Base-by-base conservation (phyloP, 169 alveolate species). In the Plasmodium berghei region DNA sequence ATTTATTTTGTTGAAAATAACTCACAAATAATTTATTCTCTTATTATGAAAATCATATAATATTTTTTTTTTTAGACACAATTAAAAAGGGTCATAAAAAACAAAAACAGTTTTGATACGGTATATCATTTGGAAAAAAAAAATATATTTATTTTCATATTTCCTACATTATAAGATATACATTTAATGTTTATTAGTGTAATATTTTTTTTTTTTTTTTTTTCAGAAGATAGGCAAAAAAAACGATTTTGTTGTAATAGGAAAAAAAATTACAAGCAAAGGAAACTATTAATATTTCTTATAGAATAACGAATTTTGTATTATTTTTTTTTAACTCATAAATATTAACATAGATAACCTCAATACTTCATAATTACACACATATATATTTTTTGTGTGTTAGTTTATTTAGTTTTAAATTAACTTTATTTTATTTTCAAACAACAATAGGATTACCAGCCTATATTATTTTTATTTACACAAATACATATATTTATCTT, bases 191-290 rank as follows among this genome's bases (percentile, higher is more conserved):
- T 66, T 42, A 34, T 10, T 45, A 5, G 45, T 3, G 12, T 66
- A 10, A 14, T 14, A 8, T 34, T 67, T 26, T 22, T 59, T 5
- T 14, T 55, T 34, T 8, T 14, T 72, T 22, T 10, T 55, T 28
- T 24, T 75, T 62, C 45, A 75, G 89, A 22, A 46, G 56, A 20
- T 26, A 28, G 42, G 3, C 6, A 63, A 75, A 70, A 49, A 48
- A 14, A 75, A 75, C 26, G 56, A 59, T 20, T 75, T 75, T 26
- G 64, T 62, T 46, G 2, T 75, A 20, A 64, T 75, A 62, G 89
- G 89, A n/a, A 54, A 45, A 49, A 64, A 67, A 40, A 46, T 28
- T 16, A 58, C 42, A 48, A 75, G 55, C 18, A 75, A 54, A n/a
- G 89, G 77, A n/a, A 58, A 63, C 48, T 63, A 63, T 28, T 75